Conservation (phyloP, 306 rosid genomes). For the Acmispon strigosus region DNA sequence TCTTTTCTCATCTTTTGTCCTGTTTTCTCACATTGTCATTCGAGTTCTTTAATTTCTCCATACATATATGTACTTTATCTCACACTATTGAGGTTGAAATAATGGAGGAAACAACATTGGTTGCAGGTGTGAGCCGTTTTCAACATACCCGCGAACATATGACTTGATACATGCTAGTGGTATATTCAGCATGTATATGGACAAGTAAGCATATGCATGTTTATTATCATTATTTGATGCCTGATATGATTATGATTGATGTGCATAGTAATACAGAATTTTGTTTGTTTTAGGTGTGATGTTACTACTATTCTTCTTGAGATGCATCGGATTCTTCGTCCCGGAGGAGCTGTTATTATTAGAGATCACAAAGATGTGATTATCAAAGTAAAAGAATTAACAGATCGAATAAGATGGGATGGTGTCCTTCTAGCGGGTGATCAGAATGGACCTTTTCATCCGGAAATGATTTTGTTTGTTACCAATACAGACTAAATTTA, state of each 20-base stretch:
- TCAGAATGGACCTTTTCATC: conserved; percentile 19
- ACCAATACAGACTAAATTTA: conserved; percentile 24
- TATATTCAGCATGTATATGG: conserved; percentile 39
- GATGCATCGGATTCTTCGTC: conserved; percentile 51
- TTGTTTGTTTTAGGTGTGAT: conserved; percentile 25
- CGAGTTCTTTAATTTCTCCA: neutral
- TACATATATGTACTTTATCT: too few relatives aligned
- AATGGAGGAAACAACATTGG: neutral
- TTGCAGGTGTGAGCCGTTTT: conserved; percentile 59
- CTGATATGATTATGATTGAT: too few relatives aligned
- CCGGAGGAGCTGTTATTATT: conserved; percentile 38
- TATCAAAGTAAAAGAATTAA: conserved; percentile 36
- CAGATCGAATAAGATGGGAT: conserved; percentile 39
- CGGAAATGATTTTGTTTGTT: conserved; percentile 29
- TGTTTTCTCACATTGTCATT: neutral
- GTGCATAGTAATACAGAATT: too few relatives aligned
- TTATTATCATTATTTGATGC: neutral
- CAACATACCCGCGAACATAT: conserved; percentile 53
- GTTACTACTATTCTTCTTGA: conserved; percentile 35
- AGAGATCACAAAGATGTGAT: conserved; percentile 35
- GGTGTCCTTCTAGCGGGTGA: conserved; percentile 19
- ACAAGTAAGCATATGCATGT: conserved; percentile 36
- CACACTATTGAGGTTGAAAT: too few relatives aligned
- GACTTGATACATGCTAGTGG: conserved; percentile 51
- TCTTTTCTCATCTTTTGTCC: neutral